Base-by-base conservation (phyloP, 1,284 basidiomycete species). In the Albatrellus sp. region DNA sequence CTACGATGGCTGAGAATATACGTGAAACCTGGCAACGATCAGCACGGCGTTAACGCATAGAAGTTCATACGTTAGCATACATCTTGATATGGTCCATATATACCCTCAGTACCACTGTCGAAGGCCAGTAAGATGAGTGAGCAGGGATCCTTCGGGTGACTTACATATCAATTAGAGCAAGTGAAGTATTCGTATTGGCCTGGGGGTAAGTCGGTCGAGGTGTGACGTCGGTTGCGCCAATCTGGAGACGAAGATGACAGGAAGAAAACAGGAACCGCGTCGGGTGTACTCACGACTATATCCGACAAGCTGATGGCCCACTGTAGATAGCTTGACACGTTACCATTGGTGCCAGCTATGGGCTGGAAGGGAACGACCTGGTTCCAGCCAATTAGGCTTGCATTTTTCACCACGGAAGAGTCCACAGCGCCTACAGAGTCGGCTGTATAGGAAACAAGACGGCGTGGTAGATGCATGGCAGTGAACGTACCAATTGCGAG, bases 71-170 rank as follows among this genome's bases (percentile, higher is more conserved):
- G 48, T 43, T 28, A 44, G 43, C 75, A 49, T 53, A 85, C 84
- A 61, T 90, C 88, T 58, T 79, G 73, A 54, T 78, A 80, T 8
- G 90, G 87, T 1, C 88, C 90, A 55, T 78, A 85, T 37, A 93
- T 75, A 2, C 88, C 89, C 41, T 75, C 64, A 11, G 80, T 73
- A 13, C 90, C 90, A 43, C 85, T 88, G 50, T 37, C 36, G 37
- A 13, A n/a, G n/a, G n/a, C n/a, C n/a, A n/a, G n/a, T n/a, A n/a
- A n/a, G n/a, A n/a, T n/a, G n/a, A n/a, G n/a, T n/a, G n/a, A n/a
- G n/a, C n/a, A n/a, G n/a, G n/a, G n/a, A n/a, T n/a, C n/a, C n/a
- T n/a, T n/a, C n/a, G n/a, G n/a, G n/a, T n/a, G 16, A 17, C 80
- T 50, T 50, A 86, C 73, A 82, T 68, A 57, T 93, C 89, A 45